Conservation (phyloP, 805 yeast species). For the Blastobotrys terrestris region DNA sequence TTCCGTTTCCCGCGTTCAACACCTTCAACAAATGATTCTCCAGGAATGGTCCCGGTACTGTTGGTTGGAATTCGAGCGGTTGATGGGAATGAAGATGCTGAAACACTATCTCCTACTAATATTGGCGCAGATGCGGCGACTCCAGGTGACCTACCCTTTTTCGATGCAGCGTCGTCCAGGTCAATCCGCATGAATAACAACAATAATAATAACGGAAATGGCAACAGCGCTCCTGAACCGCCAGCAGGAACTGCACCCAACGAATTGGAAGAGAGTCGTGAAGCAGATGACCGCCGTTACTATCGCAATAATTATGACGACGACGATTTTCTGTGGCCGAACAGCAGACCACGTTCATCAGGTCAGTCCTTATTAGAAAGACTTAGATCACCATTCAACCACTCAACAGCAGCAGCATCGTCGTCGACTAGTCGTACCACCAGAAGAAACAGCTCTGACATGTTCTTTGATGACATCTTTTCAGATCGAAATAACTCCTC, state of each 20-base stretch:
- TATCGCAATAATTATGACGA: too few relatives aligned
- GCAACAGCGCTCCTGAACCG: too few relatives aligned
- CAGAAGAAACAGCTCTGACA: neutral
- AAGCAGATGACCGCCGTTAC: too few relatives aligned
- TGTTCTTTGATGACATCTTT: neutral
- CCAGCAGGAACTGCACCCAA: too few relatives aligned
- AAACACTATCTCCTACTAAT: neutral
- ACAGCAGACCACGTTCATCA: neutral
- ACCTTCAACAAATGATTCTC: conserved; percentile 23
- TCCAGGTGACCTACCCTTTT: conserved; percentile 7
- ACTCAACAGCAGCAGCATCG: neutral
- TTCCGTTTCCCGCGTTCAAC: conserved; percentile 27
- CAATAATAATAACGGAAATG: conserved; percentile 7
- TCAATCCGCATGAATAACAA: conserved; percentile 5
- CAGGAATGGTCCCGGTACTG: conserved; percentile 38
- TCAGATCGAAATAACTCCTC: neutral
- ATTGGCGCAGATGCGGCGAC: neutral
- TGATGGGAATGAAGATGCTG: conserved; percentile 17
- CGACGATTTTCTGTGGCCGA: conserved; percentile 4
- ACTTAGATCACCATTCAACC: neutral
- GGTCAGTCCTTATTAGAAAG: neutral
- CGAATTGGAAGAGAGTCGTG: neutral
- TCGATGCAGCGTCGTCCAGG: conserved; percentile 14
- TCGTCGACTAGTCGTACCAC: neutral
- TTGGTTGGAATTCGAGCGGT: conserved; percentile 45